Percentiles rank a stretch among this genome's conserved stretches.
Evolutionary conservation across 257 asterid genomes (phyloP).

Genomic region (Przewalskia tangutica): DNA sequence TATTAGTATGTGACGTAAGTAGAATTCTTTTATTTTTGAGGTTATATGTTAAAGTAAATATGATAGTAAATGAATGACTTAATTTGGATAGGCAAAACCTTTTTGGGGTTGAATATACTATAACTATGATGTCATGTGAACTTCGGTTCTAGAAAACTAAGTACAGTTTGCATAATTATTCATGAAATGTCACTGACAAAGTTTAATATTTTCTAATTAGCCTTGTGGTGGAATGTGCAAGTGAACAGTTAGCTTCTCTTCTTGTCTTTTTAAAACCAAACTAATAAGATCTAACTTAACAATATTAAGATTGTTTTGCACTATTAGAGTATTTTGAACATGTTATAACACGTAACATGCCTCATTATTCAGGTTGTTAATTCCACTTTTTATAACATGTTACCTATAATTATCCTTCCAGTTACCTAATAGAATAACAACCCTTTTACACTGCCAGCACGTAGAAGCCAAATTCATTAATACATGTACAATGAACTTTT

Average conservation of each 20-base stretch:
- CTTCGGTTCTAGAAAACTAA: not conserved
- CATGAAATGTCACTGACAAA: not conserved
- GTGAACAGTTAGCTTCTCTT: not conserved
- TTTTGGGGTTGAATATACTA: not conserved
- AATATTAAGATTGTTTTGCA: too few species aligned
- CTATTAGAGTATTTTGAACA: too few species aligned
- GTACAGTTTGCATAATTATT: too few species aligned
- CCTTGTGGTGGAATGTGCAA: not conserved
- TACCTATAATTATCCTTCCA: too few species aligned
- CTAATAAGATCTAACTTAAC: not conserved
- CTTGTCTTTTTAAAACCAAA: not conserved
- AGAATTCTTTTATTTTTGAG: not conserved
- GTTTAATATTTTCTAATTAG: not conserved
- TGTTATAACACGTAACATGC: rapidly evolving
- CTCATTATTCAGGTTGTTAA: not conserved
- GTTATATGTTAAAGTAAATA: not conserved
- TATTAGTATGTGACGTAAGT: not conserved
- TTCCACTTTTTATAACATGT: not conserved
- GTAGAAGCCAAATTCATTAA: too few species aligned
- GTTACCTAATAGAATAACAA: too few species aligned
- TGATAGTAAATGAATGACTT: not conserved
- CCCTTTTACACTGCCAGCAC: too few species aligned
- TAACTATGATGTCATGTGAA: not conserved
- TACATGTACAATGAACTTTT: too few species aligned
- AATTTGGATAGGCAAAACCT: not conserved